Percentiles rank a stretch among this genome's conserved stretches.
phyloP scores from a whole-genome alignment of 1,284 basidiomycete species.

The Cutaneotrichosporon cyanovorans region DNA sequence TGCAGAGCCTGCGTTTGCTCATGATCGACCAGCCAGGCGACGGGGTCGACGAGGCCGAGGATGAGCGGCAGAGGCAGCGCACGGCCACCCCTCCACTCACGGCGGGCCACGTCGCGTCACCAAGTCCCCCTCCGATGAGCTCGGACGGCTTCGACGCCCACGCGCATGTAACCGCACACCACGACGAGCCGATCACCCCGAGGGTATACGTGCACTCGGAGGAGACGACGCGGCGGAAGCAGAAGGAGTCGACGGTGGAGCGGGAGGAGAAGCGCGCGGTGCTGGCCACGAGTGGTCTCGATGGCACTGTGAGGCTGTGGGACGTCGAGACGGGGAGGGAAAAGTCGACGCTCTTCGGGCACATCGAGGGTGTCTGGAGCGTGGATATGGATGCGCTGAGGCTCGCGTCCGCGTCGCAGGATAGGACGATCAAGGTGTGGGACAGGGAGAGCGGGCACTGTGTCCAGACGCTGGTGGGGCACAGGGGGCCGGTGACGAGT shows the following conservation, averaged over 20 bases:
- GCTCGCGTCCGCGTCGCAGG: conserved; percentile 81
- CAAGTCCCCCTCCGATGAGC: not conserved
- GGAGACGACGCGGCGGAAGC: conserved; percentile 2
- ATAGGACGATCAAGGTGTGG: conserved; percentile 61
- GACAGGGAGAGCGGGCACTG: conserved; percentile 82
- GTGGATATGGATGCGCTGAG: conserved; percentile 87
- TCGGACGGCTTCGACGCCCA: conserved; percentile 23
- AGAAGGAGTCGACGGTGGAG: not conserved
- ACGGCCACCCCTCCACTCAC: not conserved
- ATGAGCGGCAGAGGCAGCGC: not conserved
- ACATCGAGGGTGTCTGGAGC: conserved; percentile 91
- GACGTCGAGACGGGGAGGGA: conserved; percentile 81
- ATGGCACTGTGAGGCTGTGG: conserved; percentile 96
- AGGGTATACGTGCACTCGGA: conserved; percentile 32
- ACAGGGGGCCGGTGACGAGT: conserved; percentile 88
- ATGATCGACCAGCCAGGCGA: conserved; percentile 50
- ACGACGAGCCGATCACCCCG: conserved; percentile 23
- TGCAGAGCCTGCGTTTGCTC: conserved; percentile 81
- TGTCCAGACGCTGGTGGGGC: conserved; percentile 84
- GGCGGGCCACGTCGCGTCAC: conserved; percentile 11
- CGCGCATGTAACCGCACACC: conserved; percentile 13
- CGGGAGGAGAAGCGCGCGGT: conserved; percentile 52
- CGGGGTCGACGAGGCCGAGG: conserved; percentile 24
- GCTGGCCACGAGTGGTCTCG: conserved; percentile 81
- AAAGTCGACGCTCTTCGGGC: conserved; percentile 78